These are phyloP conservation scores for Kwoniella dejecticola DNA, from an alignment of 768 basidiomycete species.

Conservation along the genomic window DNA sequence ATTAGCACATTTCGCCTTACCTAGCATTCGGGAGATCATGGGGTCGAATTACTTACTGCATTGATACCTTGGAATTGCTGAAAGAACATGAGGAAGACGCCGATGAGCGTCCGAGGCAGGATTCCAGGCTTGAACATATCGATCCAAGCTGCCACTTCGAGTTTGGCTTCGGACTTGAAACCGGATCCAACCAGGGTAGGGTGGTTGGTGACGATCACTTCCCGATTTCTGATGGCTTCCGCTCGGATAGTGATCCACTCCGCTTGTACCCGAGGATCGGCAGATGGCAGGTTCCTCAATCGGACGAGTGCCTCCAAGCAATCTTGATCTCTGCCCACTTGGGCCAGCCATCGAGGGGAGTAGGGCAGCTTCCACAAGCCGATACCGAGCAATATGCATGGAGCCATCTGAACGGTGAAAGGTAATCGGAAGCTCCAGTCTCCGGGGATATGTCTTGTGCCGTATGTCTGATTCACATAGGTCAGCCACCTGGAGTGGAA, in stretches of 20 bases:
- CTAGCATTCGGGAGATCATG: too few relatives aligned
- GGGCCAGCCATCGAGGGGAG: conserved; percentile 72
- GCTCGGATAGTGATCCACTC: conserved; percentile 10
- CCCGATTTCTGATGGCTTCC: conserved; percentile 1
- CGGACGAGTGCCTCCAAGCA: background rate
- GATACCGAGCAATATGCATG: conserved; percentile 44
- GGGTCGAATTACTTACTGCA: background rate
- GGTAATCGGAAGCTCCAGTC: conserved; percentile 24
- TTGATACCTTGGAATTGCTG: conserved; percentile 3
- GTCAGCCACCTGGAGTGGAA: too few relatives aligned
- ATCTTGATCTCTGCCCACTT: conserved; percentile 59
- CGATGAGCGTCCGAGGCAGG: conserved; percentile 2
- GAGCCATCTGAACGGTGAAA: conserved; percentile 24
- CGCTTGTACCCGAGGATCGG: conserved; percentile 7
- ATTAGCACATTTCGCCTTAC: too few relatives aligned
- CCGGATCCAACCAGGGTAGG: background rate
- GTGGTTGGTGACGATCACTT: background rate
- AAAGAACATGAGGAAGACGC: conserved; percentile 10
- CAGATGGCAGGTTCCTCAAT: background rate
- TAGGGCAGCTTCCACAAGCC: conserved; percentile 74
- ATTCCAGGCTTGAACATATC: conserved; percentile 11
- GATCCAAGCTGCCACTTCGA: conserved; percentile 2
- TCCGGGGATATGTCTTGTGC: conserved; percentile 1
- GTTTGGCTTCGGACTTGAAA: background rate
- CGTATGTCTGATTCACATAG: background rate